Evolutionary conservation across 306 rosid species (phyloP).

Genomic region (Fragaria ananassa): DNA sequence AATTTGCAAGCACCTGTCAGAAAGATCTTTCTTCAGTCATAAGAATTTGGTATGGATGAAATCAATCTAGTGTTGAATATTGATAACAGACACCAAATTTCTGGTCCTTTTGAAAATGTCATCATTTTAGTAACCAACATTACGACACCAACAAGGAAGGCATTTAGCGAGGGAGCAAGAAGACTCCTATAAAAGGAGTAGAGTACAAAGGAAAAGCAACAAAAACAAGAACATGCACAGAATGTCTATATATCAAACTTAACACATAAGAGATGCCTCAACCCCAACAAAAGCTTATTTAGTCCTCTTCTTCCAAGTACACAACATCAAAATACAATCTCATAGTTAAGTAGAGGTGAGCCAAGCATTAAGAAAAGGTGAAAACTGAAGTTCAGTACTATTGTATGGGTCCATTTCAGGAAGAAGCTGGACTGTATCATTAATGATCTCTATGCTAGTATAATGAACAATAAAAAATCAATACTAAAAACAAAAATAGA

Average conservation of each 20-base stretch:
- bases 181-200: neutral
- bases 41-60: conserved; percentile 22
- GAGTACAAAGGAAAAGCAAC: neutral
- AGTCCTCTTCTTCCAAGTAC: neutral
- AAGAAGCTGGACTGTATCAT: neutral
- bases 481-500: conserved; percentile 14
- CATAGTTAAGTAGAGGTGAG: neutral
- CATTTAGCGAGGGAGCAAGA: neutral
- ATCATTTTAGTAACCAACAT: neutral
- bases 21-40: conserved; percentile 31
- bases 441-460: neutral
- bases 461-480: neutral
- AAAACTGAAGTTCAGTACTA: neutral
- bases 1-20: conserved; percentile 57
- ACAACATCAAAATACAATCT: neutral
- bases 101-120: neutral
- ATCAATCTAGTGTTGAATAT: neutral
- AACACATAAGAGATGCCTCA: neutral
- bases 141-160: neutral
- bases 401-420: neutral
- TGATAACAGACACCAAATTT: conserved; percentile 7
- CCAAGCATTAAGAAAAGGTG: neutral
- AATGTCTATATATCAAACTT: neutral
- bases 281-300: neutral
- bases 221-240: neutral